Percentiles rank a stretch among this genome's conserved stretches.
These are phyloP conservation scores for Myochromella boudieri DNA, from an alignment of 768 basidiomycete genomes.

Conservation along the genomic window DNA sequence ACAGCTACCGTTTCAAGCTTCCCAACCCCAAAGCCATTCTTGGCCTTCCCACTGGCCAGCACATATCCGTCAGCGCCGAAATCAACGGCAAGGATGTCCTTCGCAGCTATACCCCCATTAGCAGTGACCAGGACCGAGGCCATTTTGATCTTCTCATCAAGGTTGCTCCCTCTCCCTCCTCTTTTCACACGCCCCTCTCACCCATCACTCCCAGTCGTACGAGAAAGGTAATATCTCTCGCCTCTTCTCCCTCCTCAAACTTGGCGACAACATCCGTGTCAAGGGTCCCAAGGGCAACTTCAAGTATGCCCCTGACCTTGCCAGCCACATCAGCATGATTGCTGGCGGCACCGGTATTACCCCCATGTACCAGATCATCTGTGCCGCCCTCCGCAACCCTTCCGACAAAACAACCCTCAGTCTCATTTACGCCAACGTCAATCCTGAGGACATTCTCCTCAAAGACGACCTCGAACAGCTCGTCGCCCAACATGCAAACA, in stretches of 20 bases:
- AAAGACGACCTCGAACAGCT: constrained; percentile 86
- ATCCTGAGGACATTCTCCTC: constrained; percentile 88
- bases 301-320: constrained; percentile 71
- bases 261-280: constrained; percentile 86
- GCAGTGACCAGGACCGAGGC: constrained; percentile 88
- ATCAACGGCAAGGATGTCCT: constrained; percentile 89
- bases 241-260: constrained; percentile 75
- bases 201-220: constrained; percentile 63
- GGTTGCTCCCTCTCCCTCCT: constrained; percentile 41
- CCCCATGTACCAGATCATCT: constrained; percentile 98
- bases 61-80: constrained; percentile 88
- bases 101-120: constrained; percentile 95
- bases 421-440: constrained; percentile 97
- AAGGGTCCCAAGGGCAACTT: constrained; percentile 98
- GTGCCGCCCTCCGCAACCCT: constrained; percentile 90
- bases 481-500: constrained; percentile 50
- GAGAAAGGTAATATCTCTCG: constrained; percentile 97
- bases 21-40: constrained; percentile 74
- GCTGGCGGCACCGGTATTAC: constrained; percentile 99
- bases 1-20: constrained; percentile 89
- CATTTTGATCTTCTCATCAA: constrained; percentile 97
- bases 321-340: constrained; percentile 91
- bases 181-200: constrained; percentile 1
- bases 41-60: constrained; percentile 95
- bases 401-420: constrained; percentile 77